phyloP scores from a whole-genome alignment of 2,329 filamentous ascomycete genomes.

The Chaetomiaceae sp. region DNA sequence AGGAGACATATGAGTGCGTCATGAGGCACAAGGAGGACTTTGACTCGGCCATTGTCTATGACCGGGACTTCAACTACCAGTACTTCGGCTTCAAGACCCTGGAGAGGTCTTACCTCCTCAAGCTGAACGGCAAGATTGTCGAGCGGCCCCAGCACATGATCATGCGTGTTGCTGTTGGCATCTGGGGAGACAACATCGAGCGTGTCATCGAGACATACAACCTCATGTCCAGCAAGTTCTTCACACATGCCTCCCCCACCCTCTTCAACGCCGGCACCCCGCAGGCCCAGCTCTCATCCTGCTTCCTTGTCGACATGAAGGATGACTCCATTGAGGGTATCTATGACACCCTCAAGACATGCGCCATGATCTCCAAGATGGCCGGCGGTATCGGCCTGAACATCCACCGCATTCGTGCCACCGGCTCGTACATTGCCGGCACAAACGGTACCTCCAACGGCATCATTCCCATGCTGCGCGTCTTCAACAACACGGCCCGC shows the following conservation, averaged over 20 bases:
- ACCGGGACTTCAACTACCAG: slow-evolving; percentile 99
- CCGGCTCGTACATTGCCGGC: slow-evolving; percentile 94
- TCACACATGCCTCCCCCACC: slow-evolving; percentile 96
- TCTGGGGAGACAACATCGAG: slow-evolving; percentile 93
- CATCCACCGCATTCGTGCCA: slow-evolving; percentile 92
- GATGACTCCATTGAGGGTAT: slow-evolving; percentile 99
- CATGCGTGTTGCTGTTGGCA: slow-evolving; percentile 97
- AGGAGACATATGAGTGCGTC: slow-evolving; percentile 84
- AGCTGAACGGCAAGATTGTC: slow-evolving; percentile 91
- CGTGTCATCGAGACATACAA: slow-evolving; percentile 97
- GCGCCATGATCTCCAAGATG: slow-evolving; percentile 99
- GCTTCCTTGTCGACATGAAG: slow-evolving; percentile 99
- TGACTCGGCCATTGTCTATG: slow-evolving; percentile 98
- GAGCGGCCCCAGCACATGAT: slow-evolving; percentile 99
- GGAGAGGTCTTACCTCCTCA: slow-evolving; percentile 94
- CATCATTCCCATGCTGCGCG: slow-evolving; percentile 93
- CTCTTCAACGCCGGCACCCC: slow-evolving; percentile 98
- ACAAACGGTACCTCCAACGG: slow-evolving; percentile 98
- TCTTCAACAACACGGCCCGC: slow-evolving; percentile 98
- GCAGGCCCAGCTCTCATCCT: slow-evolving; percentile 89
- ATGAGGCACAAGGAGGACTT: slow-evolving; percentile 96
- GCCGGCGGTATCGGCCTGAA: slow-evolving; percentile 97
- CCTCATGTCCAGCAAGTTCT: slow-evolving; percentile 97
- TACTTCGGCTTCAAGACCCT: slow-evolving; percentile 99
- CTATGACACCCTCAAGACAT: slow-evolving; percentile 98